Percentiles rank a stretch among this genome's conserved stretches.
Conservation (phyloP, 2,329 filamentous ascomycete genomes). For the Aspergillus texensis region DNA sequence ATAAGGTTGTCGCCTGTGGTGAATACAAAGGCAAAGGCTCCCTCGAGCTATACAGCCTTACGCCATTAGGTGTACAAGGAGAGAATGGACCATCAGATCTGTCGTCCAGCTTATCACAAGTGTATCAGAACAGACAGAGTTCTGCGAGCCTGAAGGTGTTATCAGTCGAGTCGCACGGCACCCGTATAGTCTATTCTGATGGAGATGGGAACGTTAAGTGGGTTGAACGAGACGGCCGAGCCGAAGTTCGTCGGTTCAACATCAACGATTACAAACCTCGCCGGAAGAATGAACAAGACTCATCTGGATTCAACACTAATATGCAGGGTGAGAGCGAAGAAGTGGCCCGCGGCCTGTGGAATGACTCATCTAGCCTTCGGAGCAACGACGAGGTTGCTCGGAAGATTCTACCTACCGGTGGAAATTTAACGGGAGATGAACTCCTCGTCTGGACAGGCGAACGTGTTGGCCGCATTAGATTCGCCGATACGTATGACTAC, state of each 20-base stretch:
- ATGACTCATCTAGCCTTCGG: conserved; percentile 57
- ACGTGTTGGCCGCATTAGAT: conserved; percentile 71
- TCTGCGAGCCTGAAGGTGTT: conserved; percentile 79
- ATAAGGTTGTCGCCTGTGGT: conserved; percentile 78
- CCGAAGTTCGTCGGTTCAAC: conserved; percentile 58
- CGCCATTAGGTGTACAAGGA: conserved; percentile 30
- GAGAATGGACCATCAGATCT: conserved; percentile 27
- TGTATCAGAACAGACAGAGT: conserved; percentile 79
- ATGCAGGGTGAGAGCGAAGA: conserved; percentile 23
- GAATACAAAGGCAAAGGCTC: conserved; percentile 92
- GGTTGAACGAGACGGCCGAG: conserved; percentile 80
- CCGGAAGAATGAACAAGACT: not conserved
- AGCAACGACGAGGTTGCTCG: conserved; percentile 71
- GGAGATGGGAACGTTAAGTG: conserved; percentile 83
- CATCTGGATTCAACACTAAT: not conserved
- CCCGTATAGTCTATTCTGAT: conserved; percentile 79
- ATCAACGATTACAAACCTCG: conserved; percentile 51
- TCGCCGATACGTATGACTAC: conserved; percentile 52
- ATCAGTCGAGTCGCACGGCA: conserved; percentile 79
- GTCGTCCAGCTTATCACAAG: conserved; percentile 29
- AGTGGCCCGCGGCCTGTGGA: conserved; percentile 54
- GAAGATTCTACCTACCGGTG: conserved; percentile 70
- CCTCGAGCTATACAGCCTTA: conserved; percentile 73
- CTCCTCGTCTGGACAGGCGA: conserved; percentile 88
- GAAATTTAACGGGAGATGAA: conserved; percentile 59